Percentiles rank a stretch among this genome's conserved stretches.
Evolutionary conservation across 441 rosid genomes (phyloP).

Genomic region (Syzygium malaccense): DNA sequence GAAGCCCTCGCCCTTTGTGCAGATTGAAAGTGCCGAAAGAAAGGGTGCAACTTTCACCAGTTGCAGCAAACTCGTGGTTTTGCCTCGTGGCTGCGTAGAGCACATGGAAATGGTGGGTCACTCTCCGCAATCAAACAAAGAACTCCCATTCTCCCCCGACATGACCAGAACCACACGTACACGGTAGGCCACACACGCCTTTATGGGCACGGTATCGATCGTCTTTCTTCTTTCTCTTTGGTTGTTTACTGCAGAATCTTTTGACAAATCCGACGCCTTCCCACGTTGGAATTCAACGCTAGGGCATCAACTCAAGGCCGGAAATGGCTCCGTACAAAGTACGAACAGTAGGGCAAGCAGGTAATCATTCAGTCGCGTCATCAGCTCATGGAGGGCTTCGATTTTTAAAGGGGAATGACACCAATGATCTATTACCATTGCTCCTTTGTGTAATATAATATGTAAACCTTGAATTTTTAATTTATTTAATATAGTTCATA

Average conservation of each 20-base stretch:
- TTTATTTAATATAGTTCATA: too few species aligned
- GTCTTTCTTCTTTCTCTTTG: neutral
- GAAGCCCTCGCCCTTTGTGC: neutral
- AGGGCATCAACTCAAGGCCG: neutral
- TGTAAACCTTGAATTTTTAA: fast-evolving
- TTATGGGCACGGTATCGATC: neutral
- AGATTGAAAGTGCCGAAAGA: neutral
- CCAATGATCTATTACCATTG: too few species aligned
- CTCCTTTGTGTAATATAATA: fast-evolving
- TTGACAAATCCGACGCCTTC: neutral
- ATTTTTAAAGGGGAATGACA: too few species aligned
- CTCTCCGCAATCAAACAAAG: neutral
- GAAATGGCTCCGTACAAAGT: neutral
- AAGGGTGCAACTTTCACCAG: neutral
- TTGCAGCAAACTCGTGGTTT: neutral
- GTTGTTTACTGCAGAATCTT: neutral
- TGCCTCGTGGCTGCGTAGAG: neutral
- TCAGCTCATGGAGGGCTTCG: too few species aligned
- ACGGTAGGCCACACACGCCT: neutral
- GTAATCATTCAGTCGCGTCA: too few species aligned
- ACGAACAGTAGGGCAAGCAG: neutral
- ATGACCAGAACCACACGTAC: neutral
- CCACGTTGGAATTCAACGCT: neutral
- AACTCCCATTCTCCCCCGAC: neutral
- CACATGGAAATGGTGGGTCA: neutral